Base-by-base conservation (phyloP, 2,329 filamentous ascomycete genomes). In the Scedosporium aurantiacum region DNA sequence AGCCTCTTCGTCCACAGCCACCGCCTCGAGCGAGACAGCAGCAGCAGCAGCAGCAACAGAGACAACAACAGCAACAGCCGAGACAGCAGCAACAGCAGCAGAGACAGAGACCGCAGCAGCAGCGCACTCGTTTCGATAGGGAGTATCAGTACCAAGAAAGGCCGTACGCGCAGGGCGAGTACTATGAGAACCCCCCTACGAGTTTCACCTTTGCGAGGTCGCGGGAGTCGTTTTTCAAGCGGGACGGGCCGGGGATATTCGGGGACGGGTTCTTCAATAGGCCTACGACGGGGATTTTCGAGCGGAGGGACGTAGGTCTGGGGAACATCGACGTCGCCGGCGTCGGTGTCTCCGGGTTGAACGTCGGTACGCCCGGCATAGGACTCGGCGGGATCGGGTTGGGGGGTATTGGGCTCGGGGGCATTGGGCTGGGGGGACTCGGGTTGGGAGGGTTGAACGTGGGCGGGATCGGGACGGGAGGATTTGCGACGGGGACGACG, bases 141-240 rank as follows among this genome's bases (percentile, higher is more conserved):
- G n/a, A 60, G 4, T 50, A 52, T 28, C 32, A n/a, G 4, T 60
- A 60, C 45, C n/a, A 41, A 6, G 28, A 41, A 12, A 6, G 25
- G 27, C 32, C 25, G n/a, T 56, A 60, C 27, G n/a, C 43, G 12
- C 58, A 54, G 45, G 45, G 58, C 16, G 27, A 16, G 58, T 54
- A 60, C 43, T 37, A 54, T 47, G 12, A 28, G 27, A 21, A n/a
- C 7, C 58, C 47, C 21, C 58, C 47, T 12, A 54, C 58, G 28
- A 56, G 16, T 10, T 60, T 60, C 25, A 45, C 50, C 4, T 60
- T 60, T 40, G 32, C 58, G 10, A 27, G 58, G 10, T 60, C 58
- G 6, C 16, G 58, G 1, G 58, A 60, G 28, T 55, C 45, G 6
- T 60, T 60, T 52, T 60, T 60, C 32, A 52, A 40, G 50, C 43